Percentiles rank a stretch among this genome's conserved stretches.
Conservation (phyloP, 176 grass and related monocot species). For the Oryza officinalis region DNA sequence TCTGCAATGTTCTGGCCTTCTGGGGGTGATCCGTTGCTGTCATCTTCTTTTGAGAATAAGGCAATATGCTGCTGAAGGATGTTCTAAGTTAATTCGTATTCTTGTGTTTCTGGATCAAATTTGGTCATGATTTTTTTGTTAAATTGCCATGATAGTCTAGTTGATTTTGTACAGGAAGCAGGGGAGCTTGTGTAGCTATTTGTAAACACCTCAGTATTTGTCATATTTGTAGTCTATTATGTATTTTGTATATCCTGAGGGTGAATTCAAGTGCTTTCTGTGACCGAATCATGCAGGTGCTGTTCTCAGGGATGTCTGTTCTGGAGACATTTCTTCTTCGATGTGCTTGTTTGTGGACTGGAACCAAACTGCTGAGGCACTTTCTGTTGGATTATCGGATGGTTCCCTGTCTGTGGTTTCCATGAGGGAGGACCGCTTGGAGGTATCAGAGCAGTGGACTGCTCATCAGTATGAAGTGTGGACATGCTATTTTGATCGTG, state of each 20-base stretch:
- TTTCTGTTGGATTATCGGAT: conserved; percentile 82
- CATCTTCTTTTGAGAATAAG: not conserved
- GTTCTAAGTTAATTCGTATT: not conserved
- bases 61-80: conserved; percentile 6
- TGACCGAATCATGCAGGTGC: conserved; percentile 47
- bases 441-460: conserved; percentile 68
- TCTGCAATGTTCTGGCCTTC: not conserved
- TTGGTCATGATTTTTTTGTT: not conserved
- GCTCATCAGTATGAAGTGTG: conserved; percentile 92
- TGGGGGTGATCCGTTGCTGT: not conserved
- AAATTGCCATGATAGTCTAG: not conserved
- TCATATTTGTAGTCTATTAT: not conserved
- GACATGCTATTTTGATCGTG: conserved; percentile 77
- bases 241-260: conserved; percentile 12
- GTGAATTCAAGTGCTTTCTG: conserved; percentile 12
- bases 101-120: not conserved
- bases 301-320: conserved; percentile 49
- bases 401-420: conserved; percentile 78
- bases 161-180: not conserved
- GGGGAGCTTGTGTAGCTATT: not conserved
- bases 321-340: conserved; percentile 66
- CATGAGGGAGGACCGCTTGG: conserved; percentile 58
- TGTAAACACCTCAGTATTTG: conserved; percentile 19
- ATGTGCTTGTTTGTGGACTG: conserved; percentile 95
- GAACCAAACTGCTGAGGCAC: conserved; percentile 45